Conservation (phyloP, 805 yeast genomes). For the Spathaspora arborariae region DNA sequence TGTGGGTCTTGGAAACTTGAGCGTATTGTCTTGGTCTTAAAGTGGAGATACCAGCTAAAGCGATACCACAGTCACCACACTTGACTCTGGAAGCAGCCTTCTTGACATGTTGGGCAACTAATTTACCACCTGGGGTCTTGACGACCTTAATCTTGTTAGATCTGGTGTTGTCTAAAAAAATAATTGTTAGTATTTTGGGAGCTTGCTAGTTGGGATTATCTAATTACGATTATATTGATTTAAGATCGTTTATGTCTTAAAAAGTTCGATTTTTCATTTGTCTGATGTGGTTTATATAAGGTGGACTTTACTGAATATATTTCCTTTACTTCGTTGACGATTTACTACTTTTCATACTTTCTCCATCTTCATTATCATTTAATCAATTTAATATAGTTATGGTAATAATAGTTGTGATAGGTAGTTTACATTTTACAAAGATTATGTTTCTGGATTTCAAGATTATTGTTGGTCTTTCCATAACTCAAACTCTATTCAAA, state of each 20-base stretch:
- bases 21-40: constrained; percentile 99
- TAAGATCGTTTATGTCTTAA: neutral
- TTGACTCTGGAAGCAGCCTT: constrained; percentile 83
- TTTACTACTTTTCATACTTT: too few species aligned
- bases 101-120: constrained; percentile 96
- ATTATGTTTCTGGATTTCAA: neutral
- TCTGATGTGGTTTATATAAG: neutral
- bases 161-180: constrained; percentile 91
- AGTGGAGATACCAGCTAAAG: constrained; percentile 84
- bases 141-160: constrained; percentile 99
- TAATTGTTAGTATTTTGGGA: constrained; percentile 26
- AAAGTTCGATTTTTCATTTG: neutral
- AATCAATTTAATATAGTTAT: too few species aligned
- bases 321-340: too few species aligned
- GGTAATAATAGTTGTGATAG: too few species aligned
- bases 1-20: constrained; percentile 88
- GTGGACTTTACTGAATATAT: neutral
- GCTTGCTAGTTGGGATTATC: neutral
- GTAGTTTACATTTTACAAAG: neutral
- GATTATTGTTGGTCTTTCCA: neutral
- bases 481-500: neutral
- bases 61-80: constrained; percentile 84
- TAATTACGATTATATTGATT: neutral
- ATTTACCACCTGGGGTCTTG: constrained; percentile 99
- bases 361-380: too few species aligned